phyloP scores from a whole-genome alignment of 495 filamentous ascomycete genomes.

The Symbiotaphrina buchneri region DNA sequence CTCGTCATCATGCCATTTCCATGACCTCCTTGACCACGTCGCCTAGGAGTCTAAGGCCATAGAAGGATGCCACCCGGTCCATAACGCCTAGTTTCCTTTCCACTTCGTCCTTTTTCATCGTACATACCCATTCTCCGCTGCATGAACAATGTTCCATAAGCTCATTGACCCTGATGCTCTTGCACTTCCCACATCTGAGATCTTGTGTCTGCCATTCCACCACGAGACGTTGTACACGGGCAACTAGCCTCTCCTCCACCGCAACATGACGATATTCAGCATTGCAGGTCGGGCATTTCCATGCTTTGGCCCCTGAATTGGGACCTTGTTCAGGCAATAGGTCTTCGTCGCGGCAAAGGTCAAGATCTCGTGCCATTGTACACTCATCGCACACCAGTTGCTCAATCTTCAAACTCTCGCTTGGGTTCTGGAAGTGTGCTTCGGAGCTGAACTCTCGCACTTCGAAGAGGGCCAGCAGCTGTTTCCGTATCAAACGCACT shows the following conservation, averaged over 20 bases:
- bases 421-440: slow-evolving; percentile 71
- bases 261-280: slow-evolving; percentile 49
- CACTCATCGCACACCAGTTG: slow-evolving; percentile 74
- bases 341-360: slow-evolving; percentile 84
- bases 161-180: slow-evolving; percentile 52
- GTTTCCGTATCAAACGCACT: slow-evolving; percentile 65
- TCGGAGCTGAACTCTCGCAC: slow-evolving; percentile 83
- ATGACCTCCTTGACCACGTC: slow-evolving; percentile 45
- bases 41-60: slow-evolving; percentile 60
- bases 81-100: slow-evolving; percentile 41
- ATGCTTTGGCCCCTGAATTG: slow-evolving; percentile 22
- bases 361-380: slow-evolving; percentile 69
- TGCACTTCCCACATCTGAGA: slow-evolving; percentile 56
- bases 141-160: slow-evolving; percentile 96
- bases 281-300: slow-evolving; percentile 61
- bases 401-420: slow-evolving; percentile 42
- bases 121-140: slow-evolving; percentile 60
- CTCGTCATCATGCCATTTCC: no score
- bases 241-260: slow-evolving; percentile 69
- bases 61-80: slow-evolving; percentile 49
- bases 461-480: slow-evolving; percentile 74
- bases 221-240: slow-evolving; percentile 46
- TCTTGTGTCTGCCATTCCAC: slow-evolving; percentile 79
- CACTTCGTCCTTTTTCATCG: slow-evolving; percentile 44
- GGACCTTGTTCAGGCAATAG: slow-evolving; percentile 30